Evolutionary conservation across 2,329 filamentous ascomycete genomes (phyloP), one percentile per base, ranked within the genome.

Genomic region (Alternaria panax): DNA sequence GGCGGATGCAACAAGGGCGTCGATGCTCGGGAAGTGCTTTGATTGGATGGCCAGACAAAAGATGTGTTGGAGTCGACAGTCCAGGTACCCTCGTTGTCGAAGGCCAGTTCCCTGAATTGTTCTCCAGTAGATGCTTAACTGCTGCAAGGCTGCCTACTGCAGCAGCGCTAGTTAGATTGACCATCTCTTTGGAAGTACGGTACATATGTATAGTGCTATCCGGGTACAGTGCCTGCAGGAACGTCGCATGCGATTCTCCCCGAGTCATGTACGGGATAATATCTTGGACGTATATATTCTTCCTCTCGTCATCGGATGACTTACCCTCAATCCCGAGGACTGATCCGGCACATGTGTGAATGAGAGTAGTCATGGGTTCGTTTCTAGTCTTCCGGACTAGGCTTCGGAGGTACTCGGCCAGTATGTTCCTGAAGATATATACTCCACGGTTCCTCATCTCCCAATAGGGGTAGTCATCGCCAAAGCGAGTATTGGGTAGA

Each of bases 181-280:
- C 30, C 12, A 16, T 14, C 6, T 14, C 5, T 14, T 34, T 12
- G 3, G 30, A 34, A 34, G 30, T 4, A 34, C 11, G 30, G 1
- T 14, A 0, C 7, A 34, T 14, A 7, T 16, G 0, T n/a, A 34
- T 34, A 12, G 30, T 6, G 1, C 16, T 0, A 4, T 11, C 28
- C 0, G 30, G 30, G 12, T 34, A 12, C 14, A 34, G 14, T 14
- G 14, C 30, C 30, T 14, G 30, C 6, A 6, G 5, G 12, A 6
- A 34, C 11, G 30, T 34, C 30, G 30, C 30, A 14, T 5, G 12
- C 0, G 6, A 1, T 6, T 34, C 12, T 14, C 12, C 30, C 16
- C 30, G 30, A 34, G 30, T 34, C 30, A 6, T 16, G 30, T 14
- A 34, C 30, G 5, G 30, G 30, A 34, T 34, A 6, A 34, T 34